A percentile compares a stretch with the other conserved stretches of the same genome.
phyloP scores from a whole-genome alignment of 257 asterid species.

The Eucommia ulmoides region DNA sequence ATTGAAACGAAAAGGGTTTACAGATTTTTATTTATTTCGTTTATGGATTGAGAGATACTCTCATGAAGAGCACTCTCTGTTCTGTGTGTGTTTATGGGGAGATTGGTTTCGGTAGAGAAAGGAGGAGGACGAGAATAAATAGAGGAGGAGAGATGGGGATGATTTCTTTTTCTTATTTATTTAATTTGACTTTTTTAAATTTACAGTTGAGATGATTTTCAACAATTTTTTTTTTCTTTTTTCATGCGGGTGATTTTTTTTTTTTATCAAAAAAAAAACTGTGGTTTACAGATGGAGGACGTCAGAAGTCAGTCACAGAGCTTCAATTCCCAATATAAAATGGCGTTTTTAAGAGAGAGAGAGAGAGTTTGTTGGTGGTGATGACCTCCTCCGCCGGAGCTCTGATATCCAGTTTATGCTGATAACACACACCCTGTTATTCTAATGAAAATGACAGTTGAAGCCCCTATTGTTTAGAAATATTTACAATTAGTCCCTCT shows the following conservation, averaged over 20 bases:
- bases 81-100: neutral
- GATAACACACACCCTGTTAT: too few relatives aligned
- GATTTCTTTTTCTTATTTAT: conserved; percentile 1
- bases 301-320: conserved; percentile 27
- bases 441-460: too few relatives aligned
- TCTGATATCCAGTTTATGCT: too few relatives aligned
- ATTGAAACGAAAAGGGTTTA: too few relatives aligned
- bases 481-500: too few relatives aligned
- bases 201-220: conserved; percentile 9
- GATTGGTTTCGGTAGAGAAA: neutral
- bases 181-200: conserved; percentile 2
- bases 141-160: conserved; percentile 14
- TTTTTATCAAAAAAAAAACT: conserved; percentile 9
- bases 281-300: conserved; percentile 13
- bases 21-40: too few relatives aligned
- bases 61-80: conserved; percentile 20
- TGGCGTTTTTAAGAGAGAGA: conserved; percentile 8
- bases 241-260: neutral
- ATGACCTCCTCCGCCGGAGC: too few relatives aligned
- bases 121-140: conserved; percentile 12
- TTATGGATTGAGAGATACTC: conserved; percentile 27
- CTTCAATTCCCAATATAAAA: conserved; percentile 29
- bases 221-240: neutral
- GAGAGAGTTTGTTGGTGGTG: too few relatives aligned
- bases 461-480: too few relatives aligned